Evolutionary conservation across 768 basidiomycete species (phyloP).

Genomic region (Baorangia bicolor): DNA sequence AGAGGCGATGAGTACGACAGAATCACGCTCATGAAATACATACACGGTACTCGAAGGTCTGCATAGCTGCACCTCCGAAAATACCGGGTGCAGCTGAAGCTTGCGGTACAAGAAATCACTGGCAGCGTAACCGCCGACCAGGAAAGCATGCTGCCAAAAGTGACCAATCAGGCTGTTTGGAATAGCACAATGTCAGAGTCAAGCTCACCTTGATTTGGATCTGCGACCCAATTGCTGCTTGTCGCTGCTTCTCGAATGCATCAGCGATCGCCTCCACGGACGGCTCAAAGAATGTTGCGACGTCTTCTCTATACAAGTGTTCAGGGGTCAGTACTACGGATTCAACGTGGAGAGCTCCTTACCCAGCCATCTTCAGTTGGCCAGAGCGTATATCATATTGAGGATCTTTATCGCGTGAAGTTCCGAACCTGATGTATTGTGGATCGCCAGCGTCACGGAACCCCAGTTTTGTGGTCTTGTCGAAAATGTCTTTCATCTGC

Average conservation of each 20-base stretch:
- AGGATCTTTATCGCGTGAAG: slow-evolving; percentile 33
- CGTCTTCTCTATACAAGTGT: slow-evolving; percentile 30
- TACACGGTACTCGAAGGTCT: slow-evolving; percentile 52
- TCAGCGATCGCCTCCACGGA: slow-evolving; percentile 38
- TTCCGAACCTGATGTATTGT: slow-evolving; percentile 42
- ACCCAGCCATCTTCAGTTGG: slow-evolving; percentile 39
- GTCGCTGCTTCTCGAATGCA: slow-evolving; percentile 33
- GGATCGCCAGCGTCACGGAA: slow-evolving; percentile 37
- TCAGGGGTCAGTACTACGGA: neutral
- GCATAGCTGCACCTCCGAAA: slow-evolving; percentile 39
- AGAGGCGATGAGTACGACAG: neutral
- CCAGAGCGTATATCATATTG: slow-evolving; percentile 37
- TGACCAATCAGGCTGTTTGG: neutral
- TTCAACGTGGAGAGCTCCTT: neutral
- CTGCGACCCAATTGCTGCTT: slow-evolving; percentile 11
- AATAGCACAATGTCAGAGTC: neutral
- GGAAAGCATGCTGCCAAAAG: slow-evolving; percentile 38
- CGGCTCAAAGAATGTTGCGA: slow-evolving; percentile 43
- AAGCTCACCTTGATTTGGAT: slow-evolving; percentile 28
- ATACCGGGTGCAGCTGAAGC: slow-evolving; percentile 37
- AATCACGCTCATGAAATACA: slow-evolving; percentile 4
- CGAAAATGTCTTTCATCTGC: slow-evolving; percentile 35
- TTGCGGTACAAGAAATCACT: slow-evolving; percentile 45
- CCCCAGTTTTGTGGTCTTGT: slow-evolving; percentile 37
- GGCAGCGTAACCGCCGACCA: slow-evolving; percentile 53